phyloP scores from a whole-genome alignment of 345 rosid species.

The Boechera retrofracta region DNA sequence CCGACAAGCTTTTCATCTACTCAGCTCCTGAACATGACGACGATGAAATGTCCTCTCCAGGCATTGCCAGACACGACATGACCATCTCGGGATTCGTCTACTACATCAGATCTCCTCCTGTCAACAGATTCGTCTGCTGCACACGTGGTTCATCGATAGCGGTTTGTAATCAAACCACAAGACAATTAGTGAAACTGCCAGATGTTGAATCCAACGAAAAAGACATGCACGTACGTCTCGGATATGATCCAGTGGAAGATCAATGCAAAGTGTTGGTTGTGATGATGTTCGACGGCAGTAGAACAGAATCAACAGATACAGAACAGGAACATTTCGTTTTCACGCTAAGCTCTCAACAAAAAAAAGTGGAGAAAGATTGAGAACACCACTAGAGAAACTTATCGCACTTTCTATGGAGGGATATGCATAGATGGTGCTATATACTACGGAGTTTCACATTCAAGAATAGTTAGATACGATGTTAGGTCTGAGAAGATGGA shows the following conservation, averaged over 20 bases:
- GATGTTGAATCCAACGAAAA: not conserved
- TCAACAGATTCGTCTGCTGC: slow-evolving; percentile 10
- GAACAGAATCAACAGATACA: not conserved
- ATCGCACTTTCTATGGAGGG: not conserved
- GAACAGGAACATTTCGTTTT: not conserved
- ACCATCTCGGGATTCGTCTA: not conserved
- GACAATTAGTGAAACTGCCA: not conserved
- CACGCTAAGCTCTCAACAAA: not conserved
- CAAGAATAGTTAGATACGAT: not conserved
- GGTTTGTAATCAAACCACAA: slow-evolving; percentile 24
- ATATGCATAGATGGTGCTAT: not conserved
- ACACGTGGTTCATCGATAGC: slow-evolving; percentile 9
- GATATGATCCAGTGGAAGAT: slow-evolving; percentile 13
- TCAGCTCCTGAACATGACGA: slow-evolving; percentile 19
- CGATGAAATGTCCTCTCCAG: not conserved
- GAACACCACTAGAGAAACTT: too few relatives aligned
- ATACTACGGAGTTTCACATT: not conserved
- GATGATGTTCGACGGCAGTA: not conserved
- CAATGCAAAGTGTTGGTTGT: slow-evolving; percentile 24
- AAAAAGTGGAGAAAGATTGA: not conserved
- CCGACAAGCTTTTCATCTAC: not conserved
- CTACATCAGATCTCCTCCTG: not conserved
- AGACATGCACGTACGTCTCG: slow-evolving; percentile 22
- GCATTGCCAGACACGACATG: slow-evolving; percentile 24
- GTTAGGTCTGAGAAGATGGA: not conserved